phyloP scores from a whole-genome alignment of 345 rosid species.

The Cardamine occulta region DNA sequence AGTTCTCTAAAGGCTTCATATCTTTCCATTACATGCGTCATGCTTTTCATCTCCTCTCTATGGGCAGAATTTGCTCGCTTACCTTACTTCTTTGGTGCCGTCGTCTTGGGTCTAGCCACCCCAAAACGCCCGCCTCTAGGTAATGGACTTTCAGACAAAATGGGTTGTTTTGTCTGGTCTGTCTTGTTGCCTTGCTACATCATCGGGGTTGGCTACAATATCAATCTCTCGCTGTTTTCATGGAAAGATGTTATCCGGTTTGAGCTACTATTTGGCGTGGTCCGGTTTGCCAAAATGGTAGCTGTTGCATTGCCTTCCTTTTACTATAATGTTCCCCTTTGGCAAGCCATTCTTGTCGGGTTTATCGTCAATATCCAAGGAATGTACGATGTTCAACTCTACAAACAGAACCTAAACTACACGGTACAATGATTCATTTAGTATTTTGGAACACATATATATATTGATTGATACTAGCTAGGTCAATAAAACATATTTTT shows the following conservation, averaged over 20 bases:
- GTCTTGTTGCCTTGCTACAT: constrained; percentile 50
- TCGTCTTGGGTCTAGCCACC: constrained; percentile 48
- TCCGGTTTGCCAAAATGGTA: constrained; percentile 33
- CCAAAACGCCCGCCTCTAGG: constrained; percentile 47
- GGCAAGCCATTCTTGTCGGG: constrained; percentile 50
- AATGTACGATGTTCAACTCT: constrained; percentile 47
- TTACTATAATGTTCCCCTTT: constrained; percentile 48
- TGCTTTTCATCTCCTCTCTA: constrained; percentile 37
- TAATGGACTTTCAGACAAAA: constrained; percentile 41
- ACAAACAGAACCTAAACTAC: constrained; percentile 32
- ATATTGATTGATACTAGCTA: not conserved
- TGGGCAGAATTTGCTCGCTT: constrained; percentile 40
- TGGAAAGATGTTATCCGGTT: not conserved
- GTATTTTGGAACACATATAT: not conserved
- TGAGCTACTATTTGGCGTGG: constrained; percentile 29
- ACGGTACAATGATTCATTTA: constrained; percentile 25
- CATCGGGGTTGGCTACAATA: constrained; percentile 40
- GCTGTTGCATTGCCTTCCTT: constrained; percentile 40
- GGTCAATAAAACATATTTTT: not conserved
- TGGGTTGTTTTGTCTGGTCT: constrained; percentile 44
- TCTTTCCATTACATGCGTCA: constrained; percentile 29
- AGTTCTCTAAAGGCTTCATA: constrained; percentile 41
- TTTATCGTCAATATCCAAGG: constrained; percentile 53
- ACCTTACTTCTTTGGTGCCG: constrained; percentile 45
- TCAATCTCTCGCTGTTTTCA: constrained; percentile 25